Percentiles rank a stretch among this genome's conserved stretches.
These are phyloP conservation scores for Holtermannia corniformis DNA, from an alignment of 768 basidiomycete genomes.

Conservation along the genomic window DNA sequence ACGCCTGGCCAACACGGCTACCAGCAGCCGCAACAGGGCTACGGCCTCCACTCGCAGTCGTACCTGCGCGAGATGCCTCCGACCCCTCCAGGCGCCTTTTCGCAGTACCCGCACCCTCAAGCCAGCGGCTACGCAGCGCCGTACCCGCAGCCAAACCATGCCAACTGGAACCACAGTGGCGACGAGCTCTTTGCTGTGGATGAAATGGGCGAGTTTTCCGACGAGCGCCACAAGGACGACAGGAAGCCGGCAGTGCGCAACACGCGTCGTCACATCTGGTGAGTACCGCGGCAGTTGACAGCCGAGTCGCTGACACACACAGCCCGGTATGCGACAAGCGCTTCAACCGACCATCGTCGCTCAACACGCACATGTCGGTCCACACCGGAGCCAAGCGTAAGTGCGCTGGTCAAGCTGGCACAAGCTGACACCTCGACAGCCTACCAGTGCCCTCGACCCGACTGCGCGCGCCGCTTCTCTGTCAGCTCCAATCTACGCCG, in stretches of 20 bases:
- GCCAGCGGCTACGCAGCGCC: neutral
- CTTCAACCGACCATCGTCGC: conserved; percentile 34
- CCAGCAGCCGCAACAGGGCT: neutral
- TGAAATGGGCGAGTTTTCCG: neutral
- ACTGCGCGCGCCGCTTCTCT: conserved; percentile 33
- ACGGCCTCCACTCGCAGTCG: neutral
- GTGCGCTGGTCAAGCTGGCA: neutral
- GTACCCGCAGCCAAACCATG: neutral
- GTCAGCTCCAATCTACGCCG: conserved; percentile 34
- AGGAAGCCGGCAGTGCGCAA: neutral
- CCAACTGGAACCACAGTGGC: neutral
- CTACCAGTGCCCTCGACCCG: conserved; percentile 7
- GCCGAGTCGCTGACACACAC: neutral
- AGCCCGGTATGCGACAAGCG: conserved; percentile 35
- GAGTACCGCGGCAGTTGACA: neutral
- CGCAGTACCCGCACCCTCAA: neutral
- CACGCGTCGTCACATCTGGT: neutral
- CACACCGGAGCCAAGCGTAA: conserved; percentile 39
- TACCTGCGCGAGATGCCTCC: neutral
- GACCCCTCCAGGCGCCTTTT: neutral
- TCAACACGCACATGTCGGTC: conserved; percentile 37
- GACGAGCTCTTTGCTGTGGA: neutral
- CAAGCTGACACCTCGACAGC: neutral
- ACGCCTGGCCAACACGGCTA: neutral
- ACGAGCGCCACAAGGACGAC: neutral